A percentile compares a stretch with the other conserved stretches of the same genome.
Evolutionary conservation across 2,329 filamentous ascomycete genomes (phyloP).

Genomic region (Calonectria naviculata): DNA sequence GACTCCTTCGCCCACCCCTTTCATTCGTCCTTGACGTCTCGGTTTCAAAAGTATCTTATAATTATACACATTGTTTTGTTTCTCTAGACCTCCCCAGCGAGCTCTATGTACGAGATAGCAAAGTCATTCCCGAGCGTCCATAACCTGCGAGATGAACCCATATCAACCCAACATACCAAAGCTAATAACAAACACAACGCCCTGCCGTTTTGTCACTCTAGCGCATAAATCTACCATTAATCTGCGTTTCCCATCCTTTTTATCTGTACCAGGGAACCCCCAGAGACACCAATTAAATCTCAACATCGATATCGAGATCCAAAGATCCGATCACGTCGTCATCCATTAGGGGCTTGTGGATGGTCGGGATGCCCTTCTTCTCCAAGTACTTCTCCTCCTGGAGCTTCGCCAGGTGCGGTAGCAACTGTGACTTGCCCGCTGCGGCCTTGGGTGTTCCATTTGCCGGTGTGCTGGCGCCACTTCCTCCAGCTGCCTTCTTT

Average conservation of each 20-base stretch:
- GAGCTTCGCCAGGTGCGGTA: slow-evolving; percentile 65
- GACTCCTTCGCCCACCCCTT: too few relatives aligned
- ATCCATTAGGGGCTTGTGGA: slow-evolving; percentile 85
- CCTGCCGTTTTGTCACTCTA: slow-evolving; percentile 20
- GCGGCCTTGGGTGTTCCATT: slow-evolving; percentile 63
- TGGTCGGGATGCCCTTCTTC: slow-evolving; percentile 72
- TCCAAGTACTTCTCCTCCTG: slow-evolving; percentile 64
- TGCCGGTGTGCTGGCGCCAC: slow-evolving; percentile 62
- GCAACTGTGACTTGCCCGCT: slow-evolving; percentile 54
- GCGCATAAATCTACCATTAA: slow-evolving; percentile 4
- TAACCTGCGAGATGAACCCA: slow-evolving; percentile 9
- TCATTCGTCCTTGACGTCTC: not conserved
- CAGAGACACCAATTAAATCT: slow-evolving; percentile 66
- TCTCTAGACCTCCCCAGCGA: not conserved
- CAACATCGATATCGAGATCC: slow-evolving; percentile 92
- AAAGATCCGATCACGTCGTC: slow-evolving; percentile 92
- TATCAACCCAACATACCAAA: not conserved
- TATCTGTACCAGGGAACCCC: not conserved
- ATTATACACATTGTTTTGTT: slow-evolving; percentile 6
- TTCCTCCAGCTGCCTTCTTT: slow-evolving; percentile 60
- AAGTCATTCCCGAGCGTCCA: slow-evolving; percentile 8
- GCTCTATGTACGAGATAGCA: not conserved
- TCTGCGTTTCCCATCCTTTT: not conserved
- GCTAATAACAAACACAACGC: slow-evolving; percentile 12
- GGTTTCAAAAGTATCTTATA: not conserved